Conservation (phyloP, 2,329 filamentous ascomycete species). For the Aspergillus latus region DNA sequence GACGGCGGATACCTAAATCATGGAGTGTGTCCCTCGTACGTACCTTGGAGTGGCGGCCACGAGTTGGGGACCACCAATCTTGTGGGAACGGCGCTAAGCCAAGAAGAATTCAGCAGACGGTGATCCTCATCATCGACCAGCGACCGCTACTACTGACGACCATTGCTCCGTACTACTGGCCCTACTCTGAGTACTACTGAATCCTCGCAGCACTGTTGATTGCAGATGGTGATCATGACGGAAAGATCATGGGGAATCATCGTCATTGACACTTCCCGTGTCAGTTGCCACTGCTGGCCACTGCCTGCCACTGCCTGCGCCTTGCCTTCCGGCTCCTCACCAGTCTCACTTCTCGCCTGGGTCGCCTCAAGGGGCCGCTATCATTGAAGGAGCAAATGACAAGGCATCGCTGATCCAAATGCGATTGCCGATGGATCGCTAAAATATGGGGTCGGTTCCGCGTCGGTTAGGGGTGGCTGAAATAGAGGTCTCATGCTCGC, state of each 20-base stretch:
- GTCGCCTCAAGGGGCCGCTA: not conserved
- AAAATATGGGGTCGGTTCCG: conserved; percentile 13
- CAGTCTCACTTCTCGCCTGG: not conserved
- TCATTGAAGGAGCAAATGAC: conserved; percentile 4
- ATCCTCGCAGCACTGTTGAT: not conserved
- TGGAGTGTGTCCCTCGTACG: not conserved
- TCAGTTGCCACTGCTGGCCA: not conserved
- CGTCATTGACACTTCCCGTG: not conserved
- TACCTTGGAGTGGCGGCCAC: not conserved
- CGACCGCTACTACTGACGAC: conserved; percentile 10
- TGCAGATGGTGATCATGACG: not conserved
- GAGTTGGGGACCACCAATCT: conserved; percentile 13
- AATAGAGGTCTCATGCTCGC: conserved; percentile 23
- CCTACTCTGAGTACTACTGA: no score
- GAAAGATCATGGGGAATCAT: conserved; percentile 1
- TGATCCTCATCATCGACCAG: conserved; percentile 24
- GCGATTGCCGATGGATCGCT: conserved; percentile 8
- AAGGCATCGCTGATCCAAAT: conserved; percentile 4
- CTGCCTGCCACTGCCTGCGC: not conserved
- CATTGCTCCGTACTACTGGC: not conserved
- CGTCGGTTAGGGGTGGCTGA: conserved; percentile 13
- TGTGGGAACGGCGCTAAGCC: conserved; percentile 11
- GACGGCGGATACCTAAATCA: not conserved
- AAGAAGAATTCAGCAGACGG: conserved; percentile 19
- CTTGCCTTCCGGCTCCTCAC: not conserved